Percentiles rank a stretch among this genome's conserved stretches.
Evolutionary conservation across 2,329 filamentous ascomycete species (phyloP).

Genomic region (Hortaea werneckii): DNA sequence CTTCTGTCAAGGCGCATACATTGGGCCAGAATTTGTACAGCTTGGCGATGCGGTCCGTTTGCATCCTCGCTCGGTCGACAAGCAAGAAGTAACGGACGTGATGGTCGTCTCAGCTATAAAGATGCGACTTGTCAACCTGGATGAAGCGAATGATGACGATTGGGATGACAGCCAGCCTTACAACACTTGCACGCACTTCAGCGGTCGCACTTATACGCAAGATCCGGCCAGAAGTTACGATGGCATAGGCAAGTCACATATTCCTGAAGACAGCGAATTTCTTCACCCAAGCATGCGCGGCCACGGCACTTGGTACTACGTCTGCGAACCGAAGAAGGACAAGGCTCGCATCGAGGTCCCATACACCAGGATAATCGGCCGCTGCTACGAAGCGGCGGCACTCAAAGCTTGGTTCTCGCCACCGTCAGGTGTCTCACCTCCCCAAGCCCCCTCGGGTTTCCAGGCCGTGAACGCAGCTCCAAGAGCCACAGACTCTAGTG

Average conservation of each 20-base stretch:
- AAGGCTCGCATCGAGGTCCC: conserved; percentile 35
- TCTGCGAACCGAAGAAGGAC: conserved; percentile 32
- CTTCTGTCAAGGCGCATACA: conserved; percentile 44
- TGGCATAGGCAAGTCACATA: conserved; percentile 21
- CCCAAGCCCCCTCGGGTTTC: conserved; percentile 5
- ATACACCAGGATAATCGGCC: conserved; percentile 43
- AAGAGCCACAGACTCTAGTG: neutral
- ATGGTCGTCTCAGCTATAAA: conserved; percentile 45
- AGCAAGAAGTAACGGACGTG: conserved; percentile 37
- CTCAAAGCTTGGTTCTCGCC: conserved; percentile 36
- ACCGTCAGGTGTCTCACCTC: conserved; percentile 9
- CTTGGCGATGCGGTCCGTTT: conserved; percentile 47
- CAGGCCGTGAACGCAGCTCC: conserved; percentile 9
- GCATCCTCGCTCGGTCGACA: conserved; percentile 13
- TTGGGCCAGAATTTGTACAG: conserved; percentile 47
- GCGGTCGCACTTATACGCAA: conserved; percentile 40
- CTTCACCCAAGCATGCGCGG: conserved; percentile 32
- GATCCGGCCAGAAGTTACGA: conserved; percentile 23
- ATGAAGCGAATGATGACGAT: conserved; percentile 36
- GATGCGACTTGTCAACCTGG: conserved; percentile 40
- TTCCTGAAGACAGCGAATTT: conserved; percentile 19
- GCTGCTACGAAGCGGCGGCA: conserved; percentile 43
- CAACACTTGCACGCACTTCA: conserved; percentile 37
- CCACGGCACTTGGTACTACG: conserved; percentile 44
- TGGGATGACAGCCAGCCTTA: conserved; percentile 34